phyloP scores from a whole-genome alignment of 2,329 filamentous ascomycete species.

The Xylaria multiplex region DNA sequence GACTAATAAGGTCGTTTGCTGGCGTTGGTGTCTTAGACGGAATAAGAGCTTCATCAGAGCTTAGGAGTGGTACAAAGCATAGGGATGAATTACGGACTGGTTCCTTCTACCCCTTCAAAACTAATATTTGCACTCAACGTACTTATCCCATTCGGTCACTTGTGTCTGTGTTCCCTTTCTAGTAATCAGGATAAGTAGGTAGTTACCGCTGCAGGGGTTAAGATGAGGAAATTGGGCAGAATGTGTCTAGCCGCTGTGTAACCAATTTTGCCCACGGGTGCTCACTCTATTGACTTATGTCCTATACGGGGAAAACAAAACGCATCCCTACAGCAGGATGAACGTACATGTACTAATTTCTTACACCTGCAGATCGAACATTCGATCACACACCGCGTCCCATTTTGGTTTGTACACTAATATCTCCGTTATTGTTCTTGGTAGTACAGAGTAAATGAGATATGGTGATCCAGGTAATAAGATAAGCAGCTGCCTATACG shows the following conservation, averaged over 20 bases:
- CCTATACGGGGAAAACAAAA: no score
- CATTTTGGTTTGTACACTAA: no score
- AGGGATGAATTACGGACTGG: constrained; percentile 24
- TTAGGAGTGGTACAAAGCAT: constrained; percentile 2
- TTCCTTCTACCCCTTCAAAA: constrained; percentile 19
- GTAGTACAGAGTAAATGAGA: no score
- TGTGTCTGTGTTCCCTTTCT: not conserved
- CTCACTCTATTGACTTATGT: not conserved
- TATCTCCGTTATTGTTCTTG: no score
- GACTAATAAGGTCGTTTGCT: constrained; percentile 7
- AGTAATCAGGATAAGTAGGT: not conserved
- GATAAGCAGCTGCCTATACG: no score
- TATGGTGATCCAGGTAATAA: no score
- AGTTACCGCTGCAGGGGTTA: no score
- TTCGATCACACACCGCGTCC: no score
- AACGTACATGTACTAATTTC: no score
- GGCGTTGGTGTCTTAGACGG: constrained; percentile 25
- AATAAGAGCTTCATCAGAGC: not conserved
- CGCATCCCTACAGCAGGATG: no score
- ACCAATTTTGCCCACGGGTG: not conserved
- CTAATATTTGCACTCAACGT: not conserved
- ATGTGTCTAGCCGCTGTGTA: not conserved
- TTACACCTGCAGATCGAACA: no score
- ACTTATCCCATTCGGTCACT: not conserved
- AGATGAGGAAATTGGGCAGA: not conserved